phyloP scores from a whole-genome alignment of 2,329 filamentous ascomycete species.

The Aspergillus glaucus region DNA sequence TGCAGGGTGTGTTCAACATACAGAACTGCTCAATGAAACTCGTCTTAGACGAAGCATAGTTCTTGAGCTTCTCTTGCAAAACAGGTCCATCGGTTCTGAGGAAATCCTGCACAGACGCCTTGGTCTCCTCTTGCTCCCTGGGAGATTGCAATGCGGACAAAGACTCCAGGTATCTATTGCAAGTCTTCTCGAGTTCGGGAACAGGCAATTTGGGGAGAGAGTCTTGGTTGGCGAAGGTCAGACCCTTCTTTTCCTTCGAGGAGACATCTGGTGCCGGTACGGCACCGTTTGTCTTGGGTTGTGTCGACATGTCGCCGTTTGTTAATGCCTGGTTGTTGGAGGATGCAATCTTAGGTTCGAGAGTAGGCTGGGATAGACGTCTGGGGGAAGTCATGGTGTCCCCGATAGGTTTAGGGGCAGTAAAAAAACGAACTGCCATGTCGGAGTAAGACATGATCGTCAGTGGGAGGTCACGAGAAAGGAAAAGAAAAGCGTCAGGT shows the following conservation, averaged over 20 bases:
- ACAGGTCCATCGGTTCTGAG: slow-evolving; percentile 72
- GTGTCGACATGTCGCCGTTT: slow-evolving; percentile 29
- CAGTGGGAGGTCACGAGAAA: slow-evolving; percentile 26
- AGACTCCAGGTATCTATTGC: slow-evolving; percentile 70
- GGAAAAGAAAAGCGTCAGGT: slow-evolving; percentile 18
- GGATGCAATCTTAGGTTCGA: slow-evolving; percentile 18
- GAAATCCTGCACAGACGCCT: slow-evolving; percentile 75
- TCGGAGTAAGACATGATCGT: slow-evolving; percentile 54
- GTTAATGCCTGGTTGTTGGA: slow-evolving; percentile 4
- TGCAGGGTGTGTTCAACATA: slow-evolving; percentile 44
- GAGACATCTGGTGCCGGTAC: slow-evolving; percentile 39
- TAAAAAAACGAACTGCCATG: slow-evolving; percentile 65
- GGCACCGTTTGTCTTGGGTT: slow-evolving; percentile 41
- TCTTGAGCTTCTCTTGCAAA: slow-evolving; percentile 81
- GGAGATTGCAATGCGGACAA: slow-evolving; percentile 73
- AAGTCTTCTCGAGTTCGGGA: slow-evolving; percentile 73
- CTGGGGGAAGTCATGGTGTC: slow-evolving; percentile 53
- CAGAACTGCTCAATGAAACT: slow-evolving; percentile 99
- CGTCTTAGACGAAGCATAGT: slow-evolving; percentile 81
- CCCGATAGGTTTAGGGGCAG: slow-evolving; percentile 65
- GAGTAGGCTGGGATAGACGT: slow-evolving; percentile 14
- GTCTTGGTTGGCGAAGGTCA: slow-evolving; percentile 87
- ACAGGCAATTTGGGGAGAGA: slow-evolving; percentile 87
- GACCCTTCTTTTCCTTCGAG: slow-evolving; percentile 50
- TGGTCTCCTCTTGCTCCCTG: slow-evolving; percentile 78